Evolutionary conservation across 2,329 filamentous ascomycete genomes (phyloP), one percentile per base, ranked within the genome.

Genomic region (Ophiostoma sp.): DNA sequence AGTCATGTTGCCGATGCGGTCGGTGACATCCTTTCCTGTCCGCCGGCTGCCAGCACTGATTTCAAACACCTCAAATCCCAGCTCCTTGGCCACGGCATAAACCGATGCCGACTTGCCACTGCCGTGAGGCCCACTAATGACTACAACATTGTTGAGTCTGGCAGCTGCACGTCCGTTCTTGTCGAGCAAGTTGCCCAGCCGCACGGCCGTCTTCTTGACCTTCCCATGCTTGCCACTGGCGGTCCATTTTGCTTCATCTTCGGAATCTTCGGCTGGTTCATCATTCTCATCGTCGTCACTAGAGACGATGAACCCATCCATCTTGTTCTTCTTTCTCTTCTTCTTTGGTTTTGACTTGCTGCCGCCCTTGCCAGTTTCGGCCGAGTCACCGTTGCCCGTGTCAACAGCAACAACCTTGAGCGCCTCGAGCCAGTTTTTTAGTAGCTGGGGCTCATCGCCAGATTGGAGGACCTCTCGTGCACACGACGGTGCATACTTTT

Each of bases 1-100:
- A 4, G 93, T 95, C 94, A 99, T 98, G 77, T 99, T 93, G 55
- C 95, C 96, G 62, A 99, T 92, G 73, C 86, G 91, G 74, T 99
- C 95, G 45, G 96, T 77, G 64, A 99, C 88, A 74, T 99, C 95
- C 76, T 89, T 95, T 44, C 93, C 94, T 75, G 87, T 96, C 71
- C 95, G 85, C 66, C 93, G 87, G 72, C 87, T 92, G 70, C 92
- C 87, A 0, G 94, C 81, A 74, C 96, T 96, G 75, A 99, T 93
- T 77, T 99, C 95, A 73, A 99, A 99, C 1, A 99, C 85, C 74
- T 97, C 93, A 75, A 96, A 98, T 0, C 86, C 92, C 16, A 98
- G 83, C 78, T 99, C 94, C 74, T 91, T 94, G 4, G 95, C 94
- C 58, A 93, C 90, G 4, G 95, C 95, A 77, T 96, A 93, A 0